Conservation (phyloP, 805 yeast species). For the Pachysolen tannophilus region DNA sequence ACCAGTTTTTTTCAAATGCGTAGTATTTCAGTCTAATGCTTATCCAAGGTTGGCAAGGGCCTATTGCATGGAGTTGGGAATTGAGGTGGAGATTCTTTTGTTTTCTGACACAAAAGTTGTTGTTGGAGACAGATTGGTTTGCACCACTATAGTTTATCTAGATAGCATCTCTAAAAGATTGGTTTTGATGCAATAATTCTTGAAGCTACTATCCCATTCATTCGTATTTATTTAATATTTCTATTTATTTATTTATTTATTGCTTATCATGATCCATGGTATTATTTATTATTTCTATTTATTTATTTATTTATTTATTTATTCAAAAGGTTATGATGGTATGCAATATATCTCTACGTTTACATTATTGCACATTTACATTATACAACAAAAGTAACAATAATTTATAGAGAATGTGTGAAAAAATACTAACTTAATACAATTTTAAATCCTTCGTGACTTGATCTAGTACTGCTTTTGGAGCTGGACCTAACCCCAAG, state of each 20-base stretch:
- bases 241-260: neutral
- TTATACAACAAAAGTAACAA: too few relatives aligned
- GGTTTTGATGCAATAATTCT: slow-evolving; percentile 21
- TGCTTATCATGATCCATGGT: too few relatives aligned
- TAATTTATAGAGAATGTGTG: too few relatives aligned
- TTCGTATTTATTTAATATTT: neutral
- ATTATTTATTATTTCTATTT: neutral
- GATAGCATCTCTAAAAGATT: slow-evolving; percentile 32
- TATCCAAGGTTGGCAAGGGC: slow-evolving; percentile 28
- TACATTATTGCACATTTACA: too few relatives aligned
- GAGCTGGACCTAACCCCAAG: slow-evolving; percentile 96
- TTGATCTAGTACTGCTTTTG: slow-evolving; percentile 68
- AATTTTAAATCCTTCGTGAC: slow-evolving; percentile 75
- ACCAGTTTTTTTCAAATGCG: slow-evolving; percentile 30
- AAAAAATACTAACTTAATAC: too few relatives aligned
- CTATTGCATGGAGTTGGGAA: slow-evolving; percentile 38
- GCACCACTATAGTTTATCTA: slow-evolving; percentile 35
- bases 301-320: neutral
- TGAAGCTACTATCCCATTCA: neutral
- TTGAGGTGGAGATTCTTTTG: slow-evolving; percentile 35
- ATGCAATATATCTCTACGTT: too few relatives aligned
- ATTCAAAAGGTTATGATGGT: too few relatives aligned
- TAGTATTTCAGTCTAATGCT: slow-evolving; percentile 27
- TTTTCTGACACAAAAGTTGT: slow-evolving; percentile 16
- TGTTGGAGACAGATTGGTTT: slow-evolving; percentile 37